Conservation (phyloP, 768 basidiomycete species). For the Collybia sordida region DNA sequence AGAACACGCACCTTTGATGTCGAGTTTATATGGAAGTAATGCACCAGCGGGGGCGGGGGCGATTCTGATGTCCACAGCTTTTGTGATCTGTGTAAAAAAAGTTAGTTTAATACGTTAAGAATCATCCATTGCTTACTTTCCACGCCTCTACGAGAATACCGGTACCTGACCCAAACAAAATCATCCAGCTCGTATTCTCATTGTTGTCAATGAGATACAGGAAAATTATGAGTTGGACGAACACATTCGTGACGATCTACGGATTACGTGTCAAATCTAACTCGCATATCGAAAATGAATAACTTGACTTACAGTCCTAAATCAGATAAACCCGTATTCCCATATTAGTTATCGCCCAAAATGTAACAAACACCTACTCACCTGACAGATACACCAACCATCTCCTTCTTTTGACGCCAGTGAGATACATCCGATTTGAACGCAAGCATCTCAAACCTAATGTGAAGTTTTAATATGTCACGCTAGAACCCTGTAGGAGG, state of each 20-base stretch:
- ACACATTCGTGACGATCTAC: constrained; percentile 85
- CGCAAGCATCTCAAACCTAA: constrained; percentile 91
- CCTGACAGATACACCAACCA: constrained; percentile 94
- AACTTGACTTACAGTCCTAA: constrained; percentile 51
- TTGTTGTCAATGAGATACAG: constrained; percentile 95
- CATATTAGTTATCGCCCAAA: constrained; percentile 1
- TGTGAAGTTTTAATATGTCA: too few species aligned
- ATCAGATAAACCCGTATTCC: constrained; percentile 12
- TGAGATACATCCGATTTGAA: constrained; percentile 95
- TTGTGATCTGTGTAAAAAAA: constrained; percentile 58
- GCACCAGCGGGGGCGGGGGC: constrained; percentile 62
- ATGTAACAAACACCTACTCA: constrained; percentile 28
- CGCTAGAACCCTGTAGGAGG: too few species aligned
- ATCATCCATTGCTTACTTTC: constrained; percentile 60
- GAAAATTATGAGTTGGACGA: constrained; percentile 87
- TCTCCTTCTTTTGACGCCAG: constrained; percentile 92
- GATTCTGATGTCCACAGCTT: constrained; percentile 86
- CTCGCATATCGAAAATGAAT: constrained; percentile 7
- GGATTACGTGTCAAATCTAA: neutral
- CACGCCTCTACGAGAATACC: constrained; percentile 88
- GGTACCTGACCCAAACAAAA: constrained; percentile 83
- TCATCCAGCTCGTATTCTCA: constrained; percentile 97
- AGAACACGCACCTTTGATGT: constrained; percentile 67
- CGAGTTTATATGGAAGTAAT: constrained; percentile 72
- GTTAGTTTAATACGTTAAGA: constrained; percentile 5